Percentiles rank a stretch among this genome's conserved stretches.
Conservation (phyloP, 257 asterid genomes). For the Solanum chaucha region DNA sequence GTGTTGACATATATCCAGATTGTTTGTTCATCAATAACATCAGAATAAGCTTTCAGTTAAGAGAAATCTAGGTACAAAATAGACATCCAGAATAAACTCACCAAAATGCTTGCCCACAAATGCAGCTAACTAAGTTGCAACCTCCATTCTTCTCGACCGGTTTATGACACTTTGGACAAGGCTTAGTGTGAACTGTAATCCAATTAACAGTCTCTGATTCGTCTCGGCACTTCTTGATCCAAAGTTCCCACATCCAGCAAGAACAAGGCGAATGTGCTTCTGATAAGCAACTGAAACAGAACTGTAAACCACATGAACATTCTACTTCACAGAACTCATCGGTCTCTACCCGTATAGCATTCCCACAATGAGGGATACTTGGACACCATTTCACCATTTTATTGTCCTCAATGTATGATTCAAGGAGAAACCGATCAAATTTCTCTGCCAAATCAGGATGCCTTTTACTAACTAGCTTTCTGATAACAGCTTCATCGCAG, state of each 20-base stretch:
- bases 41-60: background rate
- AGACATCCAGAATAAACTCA: conserved; percentile 16
- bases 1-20: background rate
- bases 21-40: background rate
- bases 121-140: conserved; percentile 85
- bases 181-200: conserved; percentile 84
- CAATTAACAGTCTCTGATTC: conserved; percentile 96
- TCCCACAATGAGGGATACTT: conserved; percentile 96
- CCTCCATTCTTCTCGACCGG: conserved; percentile 98
- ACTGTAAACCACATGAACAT: conserved; percentile 89
- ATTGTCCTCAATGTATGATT: conserved; percentile 96
- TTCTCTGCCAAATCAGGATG: conserved; percentile 78
- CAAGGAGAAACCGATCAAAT: conserved; percentile 88
- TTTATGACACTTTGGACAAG: conserved; percentile 95
- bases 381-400: conserved; percentile 99
- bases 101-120: conserved; percentile 98
- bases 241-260: conserved; percentile 87
- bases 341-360: conserved; percentile 78
- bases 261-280: conserved; percentile 99
- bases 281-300: conserved; percentile 83
- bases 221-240: conserved; percentile 93
- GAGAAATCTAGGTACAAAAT: background rate
- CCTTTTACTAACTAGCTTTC: conserved; percentile 49
- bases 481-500: conserved; percentile 71
- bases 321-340: conserved; percentile 90